These are phyloP conservation scores for Fusarium sororula DNA, from an alignment of 2,329 filamentous ascomycete genomes.

Conservation along the genomic window DNA sequence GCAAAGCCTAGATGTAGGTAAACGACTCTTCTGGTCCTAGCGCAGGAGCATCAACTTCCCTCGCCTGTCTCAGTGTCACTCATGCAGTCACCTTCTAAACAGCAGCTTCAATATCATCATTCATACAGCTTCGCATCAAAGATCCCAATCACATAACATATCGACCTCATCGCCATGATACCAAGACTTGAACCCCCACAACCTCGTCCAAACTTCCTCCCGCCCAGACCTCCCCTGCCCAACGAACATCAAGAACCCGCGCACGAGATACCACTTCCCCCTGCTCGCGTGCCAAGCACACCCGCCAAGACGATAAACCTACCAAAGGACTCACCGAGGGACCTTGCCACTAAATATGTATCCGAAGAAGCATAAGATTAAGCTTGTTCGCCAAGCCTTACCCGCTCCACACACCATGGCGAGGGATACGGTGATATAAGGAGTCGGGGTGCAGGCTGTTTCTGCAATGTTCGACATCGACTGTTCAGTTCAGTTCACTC, in stretches of 20 bases:
- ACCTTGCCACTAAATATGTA: not conserved
- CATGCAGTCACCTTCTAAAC: no score
- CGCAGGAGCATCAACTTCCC: not conserved
- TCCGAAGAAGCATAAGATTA: conserved; percentile 39
- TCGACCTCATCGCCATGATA: not conserved
- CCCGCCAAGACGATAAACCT: conserved; percentile 21
- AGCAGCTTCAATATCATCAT: no score
- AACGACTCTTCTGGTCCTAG: not conserved
- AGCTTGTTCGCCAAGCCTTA: conserved; percentile 41
- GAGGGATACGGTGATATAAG: conserved; percentile 34
- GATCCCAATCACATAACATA: rapidly evolving
- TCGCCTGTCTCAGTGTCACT: not conserved
- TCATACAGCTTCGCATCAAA: no score
- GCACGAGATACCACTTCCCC: conserved; percentile 17
- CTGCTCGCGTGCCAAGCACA: conserved; percentile 21
- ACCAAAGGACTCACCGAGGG: not conserved
- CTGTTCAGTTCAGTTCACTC: not conserved
- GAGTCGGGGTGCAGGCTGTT: conserved; percentile 1
- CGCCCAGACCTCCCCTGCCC: not conserved
- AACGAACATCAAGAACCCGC: conserved; percentile 29
- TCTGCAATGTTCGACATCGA: conserved; percentile 1
- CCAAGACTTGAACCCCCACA: not conserved
- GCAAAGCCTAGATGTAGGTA: no score
- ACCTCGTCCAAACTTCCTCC: no score
- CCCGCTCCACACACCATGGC: conserved; percentile 21